A percentile compares a stretch with the other conserved stretches of the same genome.
These are phyloP conservation scores for Trichoderma lentiforme DNA, from an alignment of 2,329 filamentous ascomycete genomes.

Conservation along the genomic window DNA sequence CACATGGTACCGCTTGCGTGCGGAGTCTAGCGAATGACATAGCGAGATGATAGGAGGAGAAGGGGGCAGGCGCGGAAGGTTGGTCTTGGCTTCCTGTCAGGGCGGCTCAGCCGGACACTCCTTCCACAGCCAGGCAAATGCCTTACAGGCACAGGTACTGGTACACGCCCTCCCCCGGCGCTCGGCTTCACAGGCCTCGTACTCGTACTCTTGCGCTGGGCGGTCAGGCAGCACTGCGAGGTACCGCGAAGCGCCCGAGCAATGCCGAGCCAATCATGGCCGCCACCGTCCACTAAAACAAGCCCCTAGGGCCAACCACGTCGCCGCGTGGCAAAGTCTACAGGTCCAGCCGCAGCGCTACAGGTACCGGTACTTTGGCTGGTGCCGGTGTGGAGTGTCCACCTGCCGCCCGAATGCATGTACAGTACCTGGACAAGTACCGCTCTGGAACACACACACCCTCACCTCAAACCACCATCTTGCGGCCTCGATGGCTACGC, in stretches of 20 bases:
- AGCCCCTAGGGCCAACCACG: constrained; percentile 9
- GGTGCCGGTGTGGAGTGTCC: constrained; percentile 14
- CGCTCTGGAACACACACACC: constrained; percentile 4
- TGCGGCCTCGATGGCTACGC: neutral
- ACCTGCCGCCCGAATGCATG: constrained; percentile 14
- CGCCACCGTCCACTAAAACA: neutral
- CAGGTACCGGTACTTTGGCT: constrained; percentile 2
- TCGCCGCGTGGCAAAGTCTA: constrained; percentile 2
- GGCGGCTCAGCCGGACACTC: constrained; percentile 16
- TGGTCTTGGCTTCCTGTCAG: constrained; percentile 15
- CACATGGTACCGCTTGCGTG: constrained; percentile 10
- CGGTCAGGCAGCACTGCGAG: constrained; percentile 11
- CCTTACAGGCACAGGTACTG: neutral
- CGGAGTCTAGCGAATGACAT: neutral
- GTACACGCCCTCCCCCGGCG: neutral
- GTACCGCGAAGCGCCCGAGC: constrained; percentile 5
- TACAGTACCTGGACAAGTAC: constrained; percentile 9
- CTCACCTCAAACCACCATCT: neutral
- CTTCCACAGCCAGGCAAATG: neutral
- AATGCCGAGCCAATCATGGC: constrained; percentile 8
- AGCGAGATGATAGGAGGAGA: neutral
- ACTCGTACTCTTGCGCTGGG: constrained; percentile 10
- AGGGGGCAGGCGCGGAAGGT: neutral
- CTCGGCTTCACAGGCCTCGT: neutral
- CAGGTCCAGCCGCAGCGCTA: neutral